These are phyloP conservation scores for Cryptococcus sp. DNA, from an alignment of 1,284 basidiomycete species.

Conservation along the genomic window DNA sequence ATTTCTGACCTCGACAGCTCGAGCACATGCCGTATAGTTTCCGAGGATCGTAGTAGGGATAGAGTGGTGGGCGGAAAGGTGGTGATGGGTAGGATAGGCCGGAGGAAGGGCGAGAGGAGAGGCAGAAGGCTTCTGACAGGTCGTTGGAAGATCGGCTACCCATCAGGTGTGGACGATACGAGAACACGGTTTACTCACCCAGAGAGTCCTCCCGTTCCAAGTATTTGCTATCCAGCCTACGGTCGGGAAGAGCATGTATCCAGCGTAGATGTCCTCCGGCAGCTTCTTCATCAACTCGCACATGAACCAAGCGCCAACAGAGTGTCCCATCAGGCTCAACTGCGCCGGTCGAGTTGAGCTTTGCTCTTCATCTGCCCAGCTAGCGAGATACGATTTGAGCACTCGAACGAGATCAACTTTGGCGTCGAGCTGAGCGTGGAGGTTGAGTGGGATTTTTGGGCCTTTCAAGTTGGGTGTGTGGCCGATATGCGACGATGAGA, in stretches of 20 bases:
- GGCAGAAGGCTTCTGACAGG: conserved; percentile 29
- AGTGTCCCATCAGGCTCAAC: conserved; percentile 41
- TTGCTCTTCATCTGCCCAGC: conserved; percentile 16
- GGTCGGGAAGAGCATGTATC: conserved; percentile 38
- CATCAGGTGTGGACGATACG: not conserved
- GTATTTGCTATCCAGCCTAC: conserved; percentile 39
- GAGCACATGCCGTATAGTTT: conserved; percentile 35
- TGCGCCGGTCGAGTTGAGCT: not conserved
- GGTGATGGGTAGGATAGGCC: conserved; percentile 29
- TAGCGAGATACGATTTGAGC: conserved; percentile 20
- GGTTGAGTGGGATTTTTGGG: conserved; percentile 25
- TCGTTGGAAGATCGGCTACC: conserved; percentile 41
- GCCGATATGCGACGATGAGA: conserved; percentile 43
- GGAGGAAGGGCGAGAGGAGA: conserved; percentile 20
- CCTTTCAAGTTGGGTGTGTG: conserved; percentile 28
- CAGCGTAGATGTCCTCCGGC: conserved; percentile 14
- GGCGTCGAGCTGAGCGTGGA: conserved; percentile 31
- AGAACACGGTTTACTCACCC: conserved; percentile 22
- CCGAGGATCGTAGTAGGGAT: conserved; percentile 31
- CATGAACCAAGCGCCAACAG: conserved; percentile 40
- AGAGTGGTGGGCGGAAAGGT: conserved; percentile 27
- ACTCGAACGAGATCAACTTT: conserved; percentile 40
- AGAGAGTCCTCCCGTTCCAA: conserved; percentile 38
- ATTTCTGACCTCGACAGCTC: conserved; percentile 42
- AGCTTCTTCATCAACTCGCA: conserved; percentile 33